Base-by-base conservation (phyloP, 2,329 filamentous ascomycete genomes). In the Apiospora hydei region DNA sequence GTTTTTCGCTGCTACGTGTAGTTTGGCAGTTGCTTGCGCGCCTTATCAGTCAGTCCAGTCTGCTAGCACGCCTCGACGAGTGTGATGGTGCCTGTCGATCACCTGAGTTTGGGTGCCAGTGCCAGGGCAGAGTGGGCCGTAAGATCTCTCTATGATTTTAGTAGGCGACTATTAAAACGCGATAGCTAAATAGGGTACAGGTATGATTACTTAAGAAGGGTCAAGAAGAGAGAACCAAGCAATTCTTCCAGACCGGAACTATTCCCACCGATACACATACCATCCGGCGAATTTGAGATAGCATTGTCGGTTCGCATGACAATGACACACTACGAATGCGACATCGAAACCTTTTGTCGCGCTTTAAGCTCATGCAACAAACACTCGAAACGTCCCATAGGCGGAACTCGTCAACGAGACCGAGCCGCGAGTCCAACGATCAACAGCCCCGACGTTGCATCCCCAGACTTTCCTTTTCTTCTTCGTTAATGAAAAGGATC, bases 381-480 rank as follows among this genome's bases (percentile, higher is more conserved):
- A 18, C 34, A 64, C 57, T 38, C 57, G 57, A 64, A 64, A 64
- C 57, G 57, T 38, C 53, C 53, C 30, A 61, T 38, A 18, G 53
- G 30, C 53, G 53, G 30, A 30, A 61, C 53, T 61, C 30, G 21
- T 61, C 34, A 13, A 41, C 30, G 10, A 41, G 30, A n/a, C 57
- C n/a, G 57, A 41, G 18, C 57, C 57, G 57, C 34, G 57, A 21
- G n/a, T 41, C 34, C 57, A 64, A 41, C 10, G 34, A 64, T 64
- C 57, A 34, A 24, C 57, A 14, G 57, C 34, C 18, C 30, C 34
- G 34, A 41, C 57, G 57, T 64, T 41, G 34, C 57, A 41, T 41
- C 57, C 57, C 57, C 57, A 64, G 30, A 64, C 57, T 64, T 64
- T 38, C 10, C 30, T 57, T 57, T 64, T 4, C 57, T 64, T 64